phyloP scores from a whole-genome alignment of 2,329 filamentous ascomycete genomes.

The Tolypocladium paradoxum region DNA sequence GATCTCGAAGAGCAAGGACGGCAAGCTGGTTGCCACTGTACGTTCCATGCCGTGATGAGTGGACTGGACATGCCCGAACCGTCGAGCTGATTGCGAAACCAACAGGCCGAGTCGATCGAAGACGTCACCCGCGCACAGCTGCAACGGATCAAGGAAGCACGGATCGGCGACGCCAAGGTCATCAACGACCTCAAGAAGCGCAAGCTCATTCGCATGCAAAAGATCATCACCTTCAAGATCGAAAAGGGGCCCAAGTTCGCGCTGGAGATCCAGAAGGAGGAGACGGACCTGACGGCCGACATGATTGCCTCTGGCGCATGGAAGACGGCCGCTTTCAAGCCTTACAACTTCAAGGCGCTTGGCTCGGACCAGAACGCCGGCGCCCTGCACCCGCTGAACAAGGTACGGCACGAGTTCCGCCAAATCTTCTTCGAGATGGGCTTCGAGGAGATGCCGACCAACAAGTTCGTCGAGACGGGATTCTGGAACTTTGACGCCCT shows the following conservation, averaged over 20 bases:
- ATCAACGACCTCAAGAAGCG: conserved; percentile 81
- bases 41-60: conserved; percentile 9
- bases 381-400: conserved; percentile 66
- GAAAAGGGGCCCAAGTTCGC: conserved; percentile 82
- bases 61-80: background rate
- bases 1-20: conserved; percentile 52
- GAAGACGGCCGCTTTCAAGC: conserved; percentile 88
- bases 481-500: conserved; percentile 99
- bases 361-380: conserved; percentile 51
- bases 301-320: conserved; percentile 83
- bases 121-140: conserved; percentile 73
- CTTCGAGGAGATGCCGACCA: conserved; percentile 96
- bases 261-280: conserved; percentile 79
- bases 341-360: conserved; percentile 63
- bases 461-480: conserved; percentile 85
- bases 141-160: conserved; percentile 57
- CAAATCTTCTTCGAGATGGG: conserved; percentile 99
- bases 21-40: conserved; percentile 43
- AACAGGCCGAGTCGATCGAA: conserved; percentile 58
- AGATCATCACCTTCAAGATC: conserved; percentile 76
- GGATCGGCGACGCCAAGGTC: conserved; percentile 64
- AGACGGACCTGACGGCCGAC: conserved; percentile 88
- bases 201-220: conserved; percentile 76
- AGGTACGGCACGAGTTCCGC: conserved; percentile 90
- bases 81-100: background rate